A percentile compares a stretch with the other conserved stretches of the same genome.
These are phyloP conservation scores for Peronosclerospora sorghi DNA, from an alignment of 352 stramenopile species.

Conservation along the genomic window DNA sequence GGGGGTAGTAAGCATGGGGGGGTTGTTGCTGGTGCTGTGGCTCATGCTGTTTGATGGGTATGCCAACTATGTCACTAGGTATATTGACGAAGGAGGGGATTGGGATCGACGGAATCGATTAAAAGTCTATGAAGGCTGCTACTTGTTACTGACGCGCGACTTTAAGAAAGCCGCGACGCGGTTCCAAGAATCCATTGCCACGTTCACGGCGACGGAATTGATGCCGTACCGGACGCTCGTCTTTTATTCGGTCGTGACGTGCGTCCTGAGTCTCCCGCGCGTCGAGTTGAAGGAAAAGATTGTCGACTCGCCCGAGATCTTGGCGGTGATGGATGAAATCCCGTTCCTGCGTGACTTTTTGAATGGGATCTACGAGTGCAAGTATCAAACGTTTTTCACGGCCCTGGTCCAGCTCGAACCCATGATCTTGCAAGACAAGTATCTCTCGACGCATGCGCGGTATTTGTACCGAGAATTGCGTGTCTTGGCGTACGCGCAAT, in stretches of 20 bases:
- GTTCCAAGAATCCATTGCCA: conserved; percentile 95
- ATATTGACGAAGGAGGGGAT: conserved; percentile 93
- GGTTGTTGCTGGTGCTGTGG: background rate
- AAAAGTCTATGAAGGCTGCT: conserved; percentile 96
- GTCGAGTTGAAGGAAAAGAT: conserved; percentile 96
- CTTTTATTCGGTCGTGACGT: conserved; percentile 94
- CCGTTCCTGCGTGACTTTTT: conserved; percentile 80
- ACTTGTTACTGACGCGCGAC: conserved; percentile 88
- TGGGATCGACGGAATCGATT: conserved; percentile 98
- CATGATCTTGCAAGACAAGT: conserved; percentile 87
- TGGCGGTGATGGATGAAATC: conserved; percentile 82
- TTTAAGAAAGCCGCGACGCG: conserved; percentile 89
- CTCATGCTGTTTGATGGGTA: too few relatives aligned
- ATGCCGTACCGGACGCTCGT: conserved; percentile 97
- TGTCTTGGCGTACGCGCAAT: conserved; percentile 96
- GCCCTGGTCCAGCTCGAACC: conserved; percentile 83
- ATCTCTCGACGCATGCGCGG: conserved; percentile 85
- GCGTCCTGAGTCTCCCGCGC: conserved; percentile 88
- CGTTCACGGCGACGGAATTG: conserved; percentile 96
- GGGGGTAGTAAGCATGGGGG: background rate
- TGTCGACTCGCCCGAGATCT: conserved; percentile 95
- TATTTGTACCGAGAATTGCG: conserved; percentile 96
- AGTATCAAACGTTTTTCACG: conserved; percentile 96
- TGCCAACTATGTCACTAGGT: too few relatives aligned
- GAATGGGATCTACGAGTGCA: conserved; percentile 94